phyloP scores from a whole-genome alignment of 495 filamentous ascomycete genomes.

The Halenospora varia region DNA sequence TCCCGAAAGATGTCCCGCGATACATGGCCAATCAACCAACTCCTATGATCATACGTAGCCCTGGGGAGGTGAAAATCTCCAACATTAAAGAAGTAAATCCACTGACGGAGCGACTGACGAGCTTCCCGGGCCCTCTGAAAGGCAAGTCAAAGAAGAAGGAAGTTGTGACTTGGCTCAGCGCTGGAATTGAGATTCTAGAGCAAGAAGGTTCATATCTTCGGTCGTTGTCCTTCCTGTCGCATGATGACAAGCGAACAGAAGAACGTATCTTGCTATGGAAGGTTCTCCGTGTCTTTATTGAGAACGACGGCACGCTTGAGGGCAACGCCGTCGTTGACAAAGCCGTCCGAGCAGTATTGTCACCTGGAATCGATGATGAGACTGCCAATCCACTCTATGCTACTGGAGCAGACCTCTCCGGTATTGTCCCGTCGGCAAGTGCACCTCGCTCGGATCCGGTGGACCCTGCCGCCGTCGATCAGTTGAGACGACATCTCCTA shows the following conservation, averaged over 20 bases:
- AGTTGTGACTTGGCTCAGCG: conserved; percentile 71
- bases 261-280: conserved; percentile 91
- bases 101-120: conserved; percentile 63
- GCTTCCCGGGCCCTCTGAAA: conserved; percentile 87
- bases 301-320: conserved; percentile 80
- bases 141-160: conserved; percentile 96
- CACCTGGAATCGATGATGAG: conserved; percentile 48
- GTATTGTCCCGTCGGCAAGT: conserved; percentile 17
- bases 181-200: conserved; percentile 69
- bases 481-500: conserved; percentile 65
- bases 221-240: conserved; percentile 26
- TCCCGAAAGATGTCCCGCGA: conserved; percentile 83
- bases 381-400: conserved; percentile 30
- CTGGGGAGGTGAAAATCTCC: conserved; percentile 76
- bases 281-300: conserved; percentile 71
- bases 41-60: conserved; percentile 78
- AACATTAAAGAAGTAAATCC: conserved; percentile 66
- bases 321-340: conserved; percentile 68
- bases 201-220: conserved; percentile 40
- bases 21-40: conserved; percentile 68
- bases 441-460: conserved; percentile 51
- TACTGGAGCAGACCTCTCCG: conserved; percentile 27
- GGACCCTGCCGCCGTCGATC: conserved; percentile 60
- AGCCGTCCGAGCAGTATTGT: conserved; percentile 68
- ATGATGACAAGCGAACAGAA: conserved; percentile 63